A percentile compares a stretch with the other conserved stretches of the same genome.
These are phyloP conservation scores for Ustulina deusta DNA, from an alignment of 2,329 filamentous ascomycete species.

Conservation along the genomic window DNA sequence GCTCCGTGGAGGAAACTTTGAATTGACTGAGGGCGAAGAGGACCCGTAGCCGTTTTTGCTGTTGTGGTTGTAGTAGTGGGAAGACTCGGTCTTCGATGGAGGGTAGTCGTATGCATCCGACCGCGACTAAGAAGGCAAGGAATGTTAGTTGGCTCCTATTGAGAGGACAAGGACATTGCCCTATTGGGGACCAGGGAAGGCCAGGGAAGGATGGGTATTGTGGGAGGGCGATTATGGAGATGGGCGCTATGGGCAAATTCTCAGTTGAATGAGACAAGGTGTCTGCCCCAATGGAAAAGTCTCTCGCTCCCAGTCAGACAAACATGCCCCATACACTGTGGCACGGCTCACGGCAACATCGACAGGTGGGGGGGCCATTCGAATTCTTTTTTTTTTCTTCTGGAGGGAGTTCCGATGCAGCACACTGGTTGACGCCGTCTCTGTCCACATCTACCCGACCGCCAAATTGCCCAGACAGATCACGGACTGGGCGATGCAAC, in stretches of 20 bases:
- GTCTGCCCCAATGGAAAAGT: conserved; percentile 27
- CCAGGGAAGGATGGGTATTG: not conserved
- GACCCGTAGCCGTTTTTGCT: conserved; percentile 52
- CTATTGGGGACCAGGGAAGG: conserved; percentile 5
- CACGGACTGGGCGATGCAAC: conserved; percentile 16
- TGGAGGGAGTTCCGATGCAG: conserved; percentile 14
- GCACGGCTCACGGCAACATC: conserved; percentile 31
- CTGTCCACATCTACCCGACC: conserved; percentile 18
- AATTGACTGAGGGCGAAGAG: conserved; percentile 46
- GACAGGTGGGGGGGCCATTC: conserved; percentile 24
- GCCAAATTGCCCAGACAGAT: conserved; percentile 12
- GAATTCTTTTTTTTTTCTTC: conserved; percentile 8
- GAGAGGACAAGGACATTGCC: conserved; percentile 1
- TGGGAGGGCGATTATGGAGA: conserved; percentile 22
- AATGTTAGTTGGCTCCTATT: conserved; percentile 31
- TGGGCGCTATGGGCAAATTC: conserved; percentile 34
- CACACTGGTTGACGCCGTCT: conserved; percentile 22
- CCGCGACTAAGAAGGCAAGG: conserved; percentile 50
- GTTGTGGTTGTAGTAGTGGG: conserved; percentile 50
- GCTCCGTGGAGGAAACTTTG: conserved; percentile 48
- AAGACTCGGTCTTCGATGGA: conserved; percentile 45
- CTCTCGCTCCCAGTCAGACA: conserved; percentile 32
- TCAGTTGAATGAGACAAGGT: conserved; percentile 37
- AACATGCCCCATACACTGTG: conserved; percentile 38
- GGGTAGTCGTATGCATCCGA: conserved; percentile 57